Conservation (phyloP, 495 filamentous ascomycete species). For the Daldinia childiae region DNA sequence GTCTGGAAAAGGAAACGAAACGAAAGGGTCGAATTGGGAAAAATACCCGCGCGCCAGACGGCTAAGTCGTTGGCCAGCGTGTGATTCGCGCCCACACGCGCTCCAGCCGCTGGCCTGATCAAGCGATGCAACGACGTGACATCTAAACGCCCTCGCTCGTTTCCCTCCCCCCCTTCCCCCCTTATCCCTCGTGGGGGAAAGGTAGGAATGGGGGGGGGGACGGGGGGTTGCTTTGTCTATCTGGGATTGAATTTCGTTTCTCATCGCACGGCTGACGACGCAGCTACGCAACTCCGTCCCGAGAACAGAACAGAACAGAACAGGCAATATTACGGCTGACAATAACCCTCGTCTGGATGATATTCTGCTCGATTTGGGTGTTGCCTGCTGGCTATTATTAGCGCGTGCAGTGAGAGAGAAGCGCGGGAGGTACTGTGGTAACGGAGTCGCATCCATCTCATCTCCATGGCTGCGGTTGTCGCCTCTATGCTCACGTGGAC, state of each 20-base stretch:
- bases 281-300: not conserved
- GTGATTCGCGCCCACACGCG: constrained; percentile 47
- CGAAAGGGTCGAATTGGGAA: not conserved
- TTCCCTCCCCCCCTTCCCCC: no score
- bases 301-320: not conserved
- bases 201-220: no score
- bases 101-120: constrained; percentile 31
- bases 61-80: constrained; percentile 27
- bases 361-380: not conserved
- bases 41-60: constrained; percentile 49
- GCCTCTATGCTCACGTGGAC: not conserved
- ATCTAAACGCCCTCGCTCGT: constrained; percentile 11
- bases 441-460: not conserved
- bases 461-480: not conserved
- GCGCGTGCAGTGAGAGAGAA: not conserved
- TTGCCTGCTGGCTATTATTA: not conserved
- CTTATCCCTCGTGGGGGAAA: not conserved
- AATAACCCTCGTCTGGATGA: not conserved
- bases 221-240: not conserved
- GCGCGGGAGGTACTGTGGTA: not conserved
- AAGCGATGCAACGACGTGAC: constrained; percentile 27
- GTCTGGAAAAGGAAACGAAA: not conserved
- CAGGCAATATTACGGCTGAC: not conserved
- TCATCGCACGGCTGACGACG: constrained; percentile 1
- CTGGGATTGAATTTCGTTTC: not conserved